Evolutionary conservation across 2,329 filamentous ascomycete species (phyloP), one percentile per base, ranked within the genome.

Genomic region (Neonectria hederae): DNA sequence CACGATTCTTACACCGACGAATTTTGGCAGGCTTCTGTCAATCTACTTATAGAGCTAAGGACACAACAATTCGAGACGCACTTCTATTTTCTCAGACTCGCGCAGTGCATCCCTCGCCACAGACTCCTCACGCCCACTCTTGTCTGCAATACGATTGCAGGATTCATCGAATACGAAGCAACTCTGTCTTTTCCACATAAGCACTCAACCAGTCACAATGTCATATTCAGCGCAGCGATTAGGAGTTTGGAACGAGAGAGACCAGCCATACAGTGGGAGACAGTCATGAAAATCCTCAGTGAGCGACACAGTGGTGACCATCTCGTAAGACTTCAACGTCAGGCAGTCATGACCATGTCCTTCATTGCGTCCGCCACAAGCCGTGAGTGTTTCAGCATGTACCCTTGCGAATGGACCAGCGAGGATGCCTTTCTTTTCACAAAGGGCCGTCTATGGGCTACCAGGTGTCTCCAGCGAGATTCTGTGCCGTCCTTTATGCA

Each of bases 341-440:
- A 51, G 35, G 30, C 19, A 10, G 49, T 53, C 14, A 28, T 58
- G 22, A 30, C 40, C 19, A 62, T 58, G 62, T 57, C 62, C 14
- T 65, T 62, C 17, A 42, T 53, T 26, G 21, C 28, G 2, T 19
- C n/a, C 21, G 26, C 38, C 5, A 46, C 40, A 5, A 58, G 30
- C 13, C 22, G 43, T 6, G 42, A 57, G 40, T 62, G 58, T 54
- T 43, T 65, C 5, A 21, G 54, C 1, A 54, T 46, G 22, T 63
- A 63, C 21, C 22, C 40, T 4, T 35, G 61, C 8, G 6, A 30
- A 1, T 59, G 55, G 55, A 48, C 19, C n/a, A 14, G 21, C 4
- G 30, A 49, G 7, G 55, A 63, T 38, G 52, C 55, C 13, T 59
- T 51, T 14, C 26, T 63, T 21, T 59, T 59, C 35, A 35, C 55